These are phyloP conservation scores for Phytophthora palmivora DNA, from an alignment of 352 stramenopile species.

Conservation along the genomic window DNA sequence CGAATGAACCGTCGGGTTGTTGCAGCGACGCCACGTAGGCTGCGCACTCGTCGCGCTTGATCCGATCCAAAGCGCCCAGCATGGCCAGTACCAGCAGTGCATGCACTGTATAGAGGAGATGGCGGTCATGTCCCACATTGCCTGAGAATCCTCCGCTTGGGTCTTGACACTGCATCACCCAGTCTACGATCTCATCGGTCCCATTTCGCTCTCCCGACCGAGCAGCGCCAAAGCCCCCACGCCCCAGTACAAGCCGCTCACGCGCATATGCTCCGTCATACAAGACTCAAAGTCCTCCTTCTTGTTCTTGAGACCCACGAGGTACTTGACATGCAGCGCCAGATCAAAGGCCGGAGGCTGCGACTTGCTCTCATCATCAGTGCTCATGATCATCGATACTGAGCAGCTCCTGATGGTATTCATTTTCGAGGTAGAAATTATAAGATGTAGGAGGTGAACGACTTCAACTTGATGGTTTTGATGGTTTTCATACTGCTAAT, in stretches of 20 bases:
- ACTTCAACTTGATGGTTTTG: slow-evolving; percentile 20
- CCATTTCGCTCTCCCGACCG: slow-evolving; percentile 85
- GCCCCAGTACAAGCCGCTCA: slow-evolving; percentile 99
- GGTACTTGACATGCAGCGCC: slow-evolving; percentile 81
- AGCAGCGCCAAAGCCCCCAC: slow-evolving; percentile 96
- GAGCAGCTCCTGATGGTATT: background rate
- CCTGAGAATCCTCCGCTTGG: slow-evolving; percentile 94
- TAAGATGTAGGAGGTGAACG: background rate
- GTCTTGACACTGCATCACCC: slow-evolving; percentile 96
- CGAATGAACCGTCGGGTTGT: slow-evolving; percentile 97
- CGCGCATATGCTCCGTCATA: slow-evolving; percentile 97
- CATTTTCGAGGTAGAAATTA: background rate
- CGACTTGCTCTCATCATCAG: slow-evolving; percentile 32
- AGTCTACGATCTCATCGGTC: slow-evolving; percentile 92
- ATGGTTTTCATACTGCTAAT: too few relatives aligned
- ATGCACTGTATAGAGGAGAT: slow-evolving; percentile 98
- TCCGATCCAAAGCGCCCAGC: slow-evolving; percentile 81
- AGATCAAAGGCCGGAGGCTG: slow-evolving; percentile 56
- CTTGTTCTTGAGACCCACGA: slow-evolving; percentile 82
- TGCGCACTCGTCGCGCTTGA: slow-evolving; percentile 85
- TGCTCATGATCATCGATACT: slow-evolving; percentile 14
- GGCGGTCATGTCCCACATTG: slow-evolving; percentile 96
- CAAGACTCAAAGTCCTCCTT: slow-evolving; percentile 92
- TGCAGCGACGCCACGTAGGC: slow-evolving; percentile 92
- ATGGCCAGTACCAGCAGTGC: slow-evolving; percentile 98